These are phyloP conservation scores for Euphorbia tirucalli DNA, from an alignment of 345 rosid species.

Conservation along the genomic window DNA sequence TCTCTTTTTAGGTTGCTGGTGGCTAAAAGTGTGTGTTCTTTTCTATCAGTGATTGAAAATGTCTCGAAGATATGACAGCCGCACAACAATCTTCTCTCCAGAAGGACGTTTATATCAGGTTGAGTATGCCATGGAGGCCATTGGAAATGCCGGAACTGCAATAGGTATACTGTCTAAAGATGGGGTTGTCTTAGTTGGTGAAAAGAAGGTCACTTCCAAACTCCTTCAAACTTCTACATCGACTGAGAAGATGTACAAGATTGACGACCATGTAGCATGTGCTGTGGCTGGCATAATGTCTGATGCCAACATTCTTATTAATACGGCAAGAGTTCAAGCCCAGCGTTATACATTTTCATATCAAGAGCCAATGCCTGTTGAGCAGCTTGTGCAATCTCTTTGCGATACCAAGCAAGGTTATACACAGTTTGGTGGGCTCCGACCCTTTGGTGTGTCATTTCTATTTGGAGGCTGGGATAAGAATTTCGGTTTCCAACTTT, in stretches of 20 bases:
- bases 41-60: constrained; percentile 26
- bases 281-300: constrained; percentile 99
- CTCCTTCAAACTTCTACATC: constrained; percentile 95
- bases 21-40: background rate
- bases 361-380: constrained; percentile 97
- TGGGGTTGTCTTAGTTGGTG: constrained; percentile 88
- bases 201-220: constrained; percentile 98
- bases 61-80: constrained; percentile 99
- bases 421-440: constrained; percentile 95
- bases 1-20: too few species aligned
- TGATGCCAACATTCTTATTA: constrained; percentile 93
- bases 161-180: constrained; percentile 86
- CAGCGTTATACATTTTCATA: constrained; percentile 83
- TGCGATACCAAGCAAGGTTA: constrained; percentile 97
- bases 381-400: constrained; percentile 92
- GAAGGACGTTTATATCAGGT: constrained; percentile 99
- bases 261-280: constrained; percentile 90
- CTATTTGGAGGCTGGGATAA: constrained; percentile 97
- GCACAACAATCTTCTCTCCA: constrained; percentile 97
- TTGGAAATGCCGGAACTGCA: constrained; percentile 93
- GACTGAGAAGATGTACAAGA: constrained; percentile 95
- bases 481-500: constrained; percentile 87
- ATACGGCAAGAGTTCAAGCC: constrained; percentile 92
- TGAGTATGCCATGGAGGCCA: constrained; percentile 98
- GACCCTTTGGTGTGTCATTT: constrained; percentile 92